Percentiles rank a stretch among this genome's conserved stretches.
Conservation (phyloP, 2,329 filamentous ascomycete species). For the Colletotrichum horii region DNA sequence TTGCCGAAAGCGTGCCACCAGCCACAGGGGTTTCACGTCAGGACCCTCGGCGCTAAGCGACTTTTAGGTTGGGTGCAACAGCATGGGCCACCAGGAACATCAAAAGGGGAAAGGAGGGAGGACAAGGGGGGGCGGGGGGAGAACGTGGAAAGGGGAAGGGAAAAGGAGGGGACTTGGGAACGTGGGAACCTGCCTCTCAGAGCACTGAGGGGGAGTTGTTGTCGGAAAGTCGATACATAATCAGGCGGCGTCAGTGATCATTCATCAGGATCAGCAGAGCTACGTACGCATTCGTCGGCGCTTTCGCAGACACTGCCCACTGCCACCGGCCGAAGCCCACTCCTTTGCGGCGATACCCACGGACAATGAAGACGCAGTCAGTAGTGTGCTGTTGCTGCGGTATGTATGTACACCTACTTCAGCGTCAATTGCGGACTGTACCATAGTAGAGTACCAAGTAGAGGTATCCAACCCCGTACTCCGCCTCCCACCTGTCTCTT, state of each 20-base stretch:
- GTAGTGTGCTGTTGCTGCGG: background rate
- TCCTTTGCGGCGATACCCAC: background rate
- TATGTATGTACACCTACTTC: background rate
- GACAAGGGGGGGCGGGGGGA: background rate
- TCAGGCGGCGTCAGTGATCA: background rate
- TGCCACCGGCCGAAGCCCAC: background rate
- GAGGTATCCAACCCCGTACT: background rate
- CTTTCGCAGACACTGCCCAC: slow-evolving; percentile 8
- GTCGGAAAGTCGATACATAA: background rate
- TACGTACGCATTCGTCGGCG: slow-evolving; percentile 7
- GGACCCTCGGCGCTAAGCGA: slow-evolving; percentile 18
- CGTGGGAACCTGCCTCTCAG: background rate
- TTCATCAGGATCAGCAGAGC: background rate
- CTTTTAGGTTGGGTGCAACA: slow-evolving; percentile 13
- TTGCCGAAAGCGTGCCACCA: background rate
- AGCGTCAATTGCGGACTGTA: background rate
- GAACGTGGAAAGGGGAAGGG: slow-evolving; percentile 20
- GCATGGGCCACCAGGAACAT: slow-evolving; percentile 4
- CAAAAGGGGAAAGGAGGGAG: slow-evolving; percentile 14
- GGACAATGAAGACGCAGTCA: background rate
- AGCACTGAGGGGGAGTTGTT: background rate
- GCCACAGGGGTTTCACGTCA: slow-evolving; percentile 19
- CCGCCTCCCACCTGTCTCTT: background rate
- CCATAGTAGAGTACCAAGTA: background rate
- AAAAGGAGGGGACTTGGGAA: background rate